phyloP scores from a whole-genome alignment of 1,284 basidiomycete species.

The Ceratorhiza oryzae-sativae region DNA sequence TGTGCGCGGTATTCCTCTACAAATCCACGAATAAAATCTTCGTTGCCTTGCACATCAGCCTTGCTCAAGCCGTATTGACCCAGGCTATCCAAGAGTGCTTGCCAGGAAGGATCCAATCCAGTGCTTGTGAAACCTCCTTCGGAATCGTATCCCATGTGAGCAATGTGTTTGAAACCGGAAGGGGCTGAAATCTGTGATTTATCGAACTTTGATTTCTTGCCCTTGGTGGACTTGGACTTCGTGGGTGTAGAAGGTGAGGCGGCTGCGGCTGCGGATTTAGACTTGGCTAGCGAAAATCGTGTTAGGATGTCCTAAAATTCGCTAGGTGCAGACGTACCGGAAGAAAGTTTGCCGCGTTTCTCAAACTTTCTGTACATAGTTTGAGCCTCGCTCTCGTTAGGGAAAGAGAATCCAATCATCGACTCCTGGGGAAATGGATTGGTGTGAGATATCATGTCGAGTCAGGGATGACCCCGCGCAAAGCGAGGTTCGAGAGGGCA shows the following conservation, averaged over 20 bases:
- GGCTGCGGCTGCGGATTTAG: constrained; percentile 51
- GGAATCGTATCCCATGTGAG: constrained; percentile 93
- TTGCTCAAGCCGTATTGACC: constrained; percentile 72
- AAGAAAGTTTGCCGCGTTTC: constrained; percentile 67
- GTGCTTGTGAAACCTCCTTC: constrained; percentile 86
- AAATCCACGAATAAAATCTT: constrained; percentile 90
- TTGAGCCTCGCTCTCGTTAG: constrained; percentile 86
- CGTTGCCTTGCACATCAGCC: constrained; percentile 73
- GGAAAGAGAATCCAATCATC: constrained; percentile 91
- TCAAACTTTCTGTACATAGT: constrained; percentile 90
- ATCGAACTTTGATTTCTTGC: constrained; percentile 75
- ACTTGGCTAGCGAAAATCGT: too few species aligned
- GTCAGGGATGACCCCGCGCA: background rate
- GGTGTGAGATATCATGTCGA: background rate
- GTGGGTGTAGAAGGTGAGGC: constrained; percentile 54
- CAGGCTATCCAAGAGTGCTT: constrained; percentile 75
- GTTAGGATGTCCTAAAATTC: too few species aligned
- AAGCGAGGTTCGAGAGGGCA: too few species aligned
- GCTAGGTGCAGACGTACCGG: constrained; percentile 57
- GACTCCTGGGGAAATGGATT: constrained; percentile 76
- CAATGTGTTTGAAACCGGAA: constrained; percentile 83
- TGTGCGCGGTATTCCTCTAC: constrained; percentile 62
- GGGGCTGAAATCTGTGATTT: constrained; percentile 92
- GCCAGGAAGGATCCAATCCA: constrained; percentile 95
- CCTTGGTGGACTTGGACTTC: constrained; percentile 70